Evolutionary conservation across 768 basidiomycete species (phyloP), one percentile per base, ranked within the genome.

Genomic region (Podaxis carcinomalis): DNA sequence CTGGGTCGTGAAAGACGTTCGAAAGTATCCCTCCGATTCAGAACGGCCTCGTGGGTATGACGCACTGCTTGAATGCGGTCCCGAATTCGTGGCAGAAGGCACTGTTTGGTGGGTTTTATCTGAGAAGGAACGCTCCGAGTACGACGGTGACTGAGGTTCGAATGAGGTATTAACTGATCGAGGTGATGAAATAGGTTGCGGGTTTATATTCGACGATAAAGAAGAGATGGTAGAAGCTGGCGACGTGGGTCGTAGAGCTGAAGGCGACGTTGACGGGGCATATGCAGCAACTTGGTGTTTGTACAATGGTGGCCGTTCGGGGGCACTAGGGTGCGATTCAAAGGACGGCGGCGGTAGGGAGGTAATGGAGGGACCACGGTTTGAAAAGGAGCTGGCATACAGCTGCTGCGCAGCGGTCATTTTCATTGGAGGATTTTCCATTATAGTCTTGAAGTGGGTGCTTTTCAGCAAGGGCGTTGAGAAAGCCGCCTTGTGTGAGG

Each of bases 331-430:
- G 19, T 25, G 52, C 9, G 52, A 11, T 42, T 40, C 37, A 27
- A 61, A 23, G 10, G 52, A 55, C 4, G 59, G 59, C 10, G 59
- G 25, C 19, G 59, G 53, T 10, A 61, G 5, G 6, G 59, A 47
- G 19, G 59, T 16, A 1, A 54, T 27, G n/a, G 51, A 49, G 14
- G 37, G 52, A 21, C 51, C 52, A 16, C 46, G 51, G 16, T 44
- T 53, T 16, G 53, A 16, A 14, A 63, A 57, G 1, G 65, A 62
- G 28, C 61, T 66, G 23, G 65, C 65, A 51, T 66, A 66, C 16
- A 66, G 57, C 44, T 62, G 56, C 57, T 66, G 65, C 3, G 65
- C 65, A 44, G 52, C 32, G 46, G 52, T 61, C 51, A 66, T 37
- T 25, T 39, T 61, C 7, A 32, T 56, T 11, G 46, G 50, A 39